Base-by-base conservation (phyloP, 2,329 filamentous ascomycete genomes). In the Colletotrichum caudatum region DNA sequence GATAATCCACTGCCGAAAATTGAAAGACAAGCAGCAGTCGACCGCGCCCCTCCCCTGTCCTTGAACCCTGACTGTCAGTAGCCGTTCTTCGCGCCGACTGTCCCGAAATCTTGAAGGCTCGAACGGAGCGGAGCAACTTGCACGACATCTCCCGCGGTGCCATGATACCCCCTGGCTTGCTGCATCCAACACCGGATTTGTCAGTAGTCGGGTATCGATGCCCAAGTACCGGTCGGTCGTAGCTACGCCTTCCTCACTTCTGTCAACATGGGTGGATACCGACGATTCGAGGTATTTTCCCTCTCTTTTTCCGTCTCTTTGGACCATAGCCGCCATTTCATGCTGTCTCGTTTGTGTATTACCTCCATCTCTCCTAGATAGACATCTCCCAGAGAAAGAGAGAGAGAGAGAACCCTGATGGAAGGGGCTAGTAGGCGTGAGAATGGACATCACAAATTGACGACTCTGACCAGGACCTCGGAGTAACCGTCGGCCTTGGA, bases 271-370 rank as follows among this genome's bases (percentile, higher is more conserved):
- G 16, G 33, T 53, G 60, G 50, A 50, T 58, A 39, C 57, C 60
- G 56, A 48, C 53, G 58, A 50, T 50, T 12, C 33, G 59, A 69
- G 64, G 64, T 68, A 68, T 68, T 64, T 66, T 64, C 54, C 35
- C 33, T 39, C 18, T 26, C n/a, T 58, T 51, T 44, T 14, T 8
- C 50, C n/a, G 33, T 54, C 53, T 54, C 20, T 41, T 20, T 7
- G 58, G 26, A 48, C 33, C 35, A 18, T 16, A 16, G 80, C 75
- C 74, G 76, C 78, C 76, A 76, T 74, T 69, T 37, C 58, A 41
- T n/a, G 44, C 23, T 29, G 44, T 54, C 16, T 48, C 29, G 66
- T 72, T 73, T 50, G 69, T 63, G 69, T 56, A 65, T 62, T 9
- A 9, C n/a, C 20, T 44, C 7, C 20, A 46, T 65, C 16, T 39